Percentiles rank a stretch among this genome's conserved stretches.
Evolutionary conservation across 306 rosid species (phyloP).

Genomic region (Lotus japonicus): DNA sequence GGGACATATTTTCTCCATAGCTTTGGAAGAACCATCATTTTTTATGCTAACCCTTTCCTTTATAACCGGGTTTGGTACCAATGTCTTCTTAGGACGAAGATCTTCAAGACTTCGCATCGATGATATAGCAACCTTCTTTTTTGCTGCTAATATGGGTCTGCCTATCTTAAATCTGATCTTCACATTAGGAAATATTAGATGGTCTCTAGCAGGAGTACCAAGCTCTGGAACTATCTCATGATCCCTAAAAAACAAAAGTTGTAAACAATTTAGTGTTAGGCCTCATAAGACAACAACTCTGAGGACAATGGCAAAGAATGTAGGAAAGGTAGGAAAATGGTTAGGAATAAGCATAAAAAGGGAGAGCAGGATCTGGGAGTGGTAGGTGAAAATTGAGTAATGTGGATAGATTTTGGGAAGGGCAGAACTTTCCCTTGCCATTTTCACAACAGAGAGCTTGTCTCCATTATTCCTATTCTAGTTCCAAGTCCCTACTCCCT

Average conservation of each 20-base stretch:
- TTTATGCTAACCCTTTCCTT: constrained; percentile 3
- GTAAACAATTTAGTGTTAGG: constrained; percentile 11
- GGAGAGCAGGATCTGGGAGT: too few species aligned
- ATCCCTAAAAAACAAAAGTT: constrained; percentile 38
- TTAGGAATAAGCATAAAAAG: not conserved
- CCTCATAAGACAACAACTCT: not conserved
- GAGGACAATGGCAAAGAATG: not conserved
- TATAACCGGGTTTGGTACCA: not conserved
- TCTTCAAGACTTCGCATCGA: constrained; percentile 11
- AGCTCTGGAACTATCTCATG: constrained; percentile 37
- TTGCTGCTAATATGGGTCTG: constrained; percentile 2
- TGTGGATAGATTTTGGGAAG: not conserved
- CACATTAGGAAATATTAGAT: constrained; percentile 42
- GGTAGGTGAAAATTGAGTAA: not conserved
- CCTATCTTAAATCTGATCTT: constrained; percentile 17
- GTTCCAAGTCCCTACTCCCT: not conserved
- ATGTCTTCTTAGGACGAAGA: constrained; percentile 15
- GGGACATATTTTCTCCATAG: constrained; percentile 6
- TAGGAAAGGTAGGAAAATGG: not conserved
- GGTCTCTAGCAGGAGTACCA: constrained; percentile 46
- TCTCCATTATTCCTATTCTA: not conserved
- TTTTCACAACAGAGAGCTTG: not conserved
- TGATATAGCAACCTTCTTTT: constrained; percentile 19
- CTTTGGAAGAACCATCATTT: constrained; percentile 23
- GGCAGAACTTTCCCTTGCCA: not conserved